A percentile compares a stretch with the other conserved stretches of the same genome.
Conservation (phyloP, 2,329 filamentous ascomycete genomes). For the Pestalotiopsis sp. region DNA sequence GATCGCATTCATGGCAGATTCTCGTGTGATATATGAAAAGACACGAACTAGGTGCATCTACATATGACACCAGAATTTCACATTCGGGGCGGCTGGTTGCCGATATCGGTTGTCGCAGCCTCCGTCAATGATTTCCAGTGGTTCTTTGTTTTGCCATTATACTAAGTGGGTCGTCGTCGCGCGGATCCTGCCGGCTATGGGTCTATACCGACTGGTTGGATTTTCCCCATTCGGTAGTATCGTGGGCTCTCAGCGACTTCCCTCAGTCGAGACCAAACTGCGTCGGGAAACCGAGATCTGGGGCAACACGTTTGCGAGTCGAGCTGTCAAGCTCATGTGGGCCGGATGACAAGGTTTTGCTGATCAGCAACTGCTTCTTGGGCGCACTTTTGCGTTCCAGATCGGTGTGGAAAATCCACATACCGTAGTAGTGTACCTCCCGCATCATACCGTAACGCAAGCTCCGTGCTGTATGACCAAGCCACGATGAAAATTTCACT, state of each 20-base stretch:
- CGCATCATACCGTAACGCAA: not conserved
- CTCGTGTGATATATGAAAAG: not conserved
- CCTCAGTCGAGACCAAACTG: not conserved
- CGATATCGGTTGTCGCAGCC: not conserved
- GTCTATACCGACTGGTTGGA: not conserved
- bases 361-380: not conserved
- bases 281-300: not conserved
- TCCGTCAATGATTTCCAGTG: not conserved
- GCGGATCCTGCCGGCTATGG: not conserved
- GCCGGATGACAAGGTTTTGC: not conserved
- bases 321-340: not conserved
- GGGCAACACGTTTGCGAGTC: not conserved
- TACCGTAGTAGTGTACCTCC: not conserved
- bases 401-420: not conserved
- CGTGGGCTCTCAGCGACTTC: not conserved
- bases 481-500: not conserved
- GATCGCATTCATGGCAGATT: not conserved
- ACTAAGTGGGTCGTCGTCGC: not conserved
- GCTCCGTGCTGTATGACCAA: not conserved
- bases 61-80: not conserved
- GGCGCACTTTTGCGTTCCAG: not conserved
- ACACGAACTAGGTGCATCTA: not conserved
- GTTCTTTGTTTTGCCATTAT: not conserved
- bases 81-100: not conserved
- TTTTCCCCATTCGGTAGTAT: not conserved